phyloP scores from a whole-genome alignment of 2,329 filamentous ascomycete species.

The Monilinia vaccinii-corymbosi region DNA sequence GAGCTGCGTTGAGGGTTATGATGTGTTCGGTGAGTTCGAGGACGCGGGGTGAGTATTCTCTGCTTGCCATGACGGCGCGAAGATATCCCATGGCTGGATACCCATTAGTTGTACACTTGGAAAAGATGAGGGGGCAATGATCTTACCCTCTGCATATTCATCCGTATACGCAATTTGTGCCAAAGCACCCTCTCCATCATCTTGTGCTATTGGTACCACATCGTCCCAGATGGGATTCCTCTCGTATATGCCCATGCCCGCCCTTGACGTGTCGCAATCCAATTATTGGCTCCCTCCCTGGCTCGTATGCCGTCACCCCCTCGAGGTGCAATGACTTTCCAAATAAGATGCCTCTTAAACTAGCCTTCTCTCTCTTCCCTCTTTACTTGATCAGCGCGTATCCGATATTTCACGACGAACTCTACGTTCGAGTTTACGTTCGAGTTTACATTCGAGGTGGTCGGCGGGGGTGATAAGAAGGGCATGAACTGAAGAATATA shows the following conservation, averaged over 20 bases:
- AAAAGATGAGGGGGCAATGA: conserved; percentile 1
- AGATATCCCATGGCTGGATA: conserved; percentile 77
- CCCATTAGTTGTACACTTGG: background rate
- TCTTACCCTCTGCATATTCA: conserved; percentile 69
- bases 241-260: conserved; percentile 25
- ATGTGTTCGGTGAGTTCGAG: conserved; percentile 80
- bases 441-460: too few relatives aligned
- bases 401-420: background rate
- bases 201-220: conserved; percentile 70
- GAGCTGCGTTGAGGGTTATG: conserved; percentile 87
- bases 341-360: background rate
- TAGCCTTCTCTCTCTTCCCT: too few relatives aligned
- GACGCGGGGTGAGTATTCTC: conserved; percentile 73
- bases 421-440: background rate
- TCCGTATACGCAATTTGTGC: conserved; percentile 88
- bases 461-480: background rate
- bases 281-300: background rate
- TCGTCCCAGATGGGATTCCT: conserved; percentile 72
- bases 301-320: background rate
- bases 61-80: conserved; percentile 80
- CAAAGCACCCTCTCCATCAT: conserved; percentile 75
- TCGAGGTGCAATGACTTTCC: background rate
- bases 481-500: background rate
- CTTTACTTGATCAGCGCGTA: background rate
- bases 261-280: background rate